Conservation (phyloP, 78 protist genomes). For the Pelomyxa schiedti region DNA sequence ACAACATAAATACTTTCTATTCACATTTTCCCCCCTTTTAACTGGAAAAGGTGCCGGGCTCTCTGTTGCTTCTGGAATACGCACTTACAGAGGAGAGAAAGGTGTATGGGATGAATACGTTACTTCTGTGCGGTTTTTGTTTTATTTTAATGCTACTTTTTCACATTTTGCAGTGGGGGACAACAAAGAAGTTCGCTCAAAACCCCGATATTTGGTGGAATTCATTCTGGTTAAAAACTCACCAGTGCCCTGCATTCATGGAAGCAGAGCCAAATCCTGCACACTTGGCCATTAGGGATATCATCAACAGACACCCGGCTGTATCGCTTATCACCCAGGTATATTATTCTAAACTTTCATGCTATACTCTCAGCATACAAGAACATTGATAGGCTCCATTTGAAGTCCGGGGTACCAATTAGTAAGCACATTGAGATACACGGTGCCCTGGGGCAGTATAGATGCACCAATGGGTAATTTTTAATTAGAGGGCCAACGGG, state of each 20-base stretch:
- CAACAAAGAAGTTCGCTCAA: not conserved
- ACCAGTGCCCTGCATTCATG: not conserved
- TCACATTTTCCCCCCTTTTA: no score
- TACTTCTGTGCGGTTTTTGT: no score
- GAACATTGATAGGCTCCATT: not conserved
- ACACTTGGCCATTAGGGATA: not conserved
- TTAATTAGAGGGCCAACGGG: no score
- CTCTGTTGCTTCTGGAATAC: no score
- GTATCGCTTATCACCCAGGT: not conserved
- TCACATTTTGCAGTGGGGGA: not conserved
- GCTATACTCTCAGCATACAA: no score
- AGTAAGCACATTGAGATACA: not conserved
- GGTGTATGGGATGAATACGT: no score
- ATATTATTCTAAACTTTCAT: no score
- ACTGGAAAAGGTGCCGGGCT: no score
- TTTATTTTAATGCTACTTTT: no score
- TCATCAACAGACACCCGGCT: not conserved
- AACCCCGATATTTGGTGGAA: not conserved
- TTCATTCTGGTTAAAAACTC: not conserved
- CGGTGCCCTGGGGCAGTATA: not conserved
- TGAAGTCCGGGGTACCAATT: not conserved
- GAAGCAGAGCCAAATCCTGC: not conserved
- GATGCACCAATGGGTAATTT: not conserved
- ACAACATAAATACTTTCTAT: no score
- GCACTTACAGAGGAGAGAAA: no score